phyloP scores from a whole-genome alignment of 1,284 basidiomycete genomes.

The Tilletia horrida region DNA sequence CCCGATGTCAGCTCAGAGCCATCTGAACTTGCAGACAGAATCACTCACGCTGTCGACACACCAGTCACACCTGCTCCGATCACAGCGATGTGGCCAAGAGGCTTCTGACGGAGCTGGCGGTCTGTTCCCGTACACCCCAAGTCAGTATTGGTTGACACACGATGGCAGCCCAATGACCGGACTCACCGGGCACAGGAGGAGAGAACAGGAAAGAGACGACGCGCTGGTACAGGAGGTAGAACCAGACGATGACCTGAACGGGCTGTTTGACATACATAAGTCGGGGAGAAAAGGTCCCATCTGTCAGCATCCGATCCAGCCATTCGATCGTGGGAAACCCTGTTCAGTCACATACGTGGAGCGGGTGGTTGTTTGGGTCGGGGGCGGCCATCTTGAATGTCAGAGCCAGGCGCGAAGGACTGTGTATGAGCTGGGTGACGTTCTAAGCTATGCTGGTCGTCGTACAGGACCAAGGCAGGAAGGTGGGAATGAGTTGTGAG shows the following conservation, averaged over 20 bases:
- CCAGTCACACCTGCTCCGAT: constrained; percentile 56
- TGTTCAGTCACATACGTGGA: constrained; percentile 2
- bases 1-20: no score
- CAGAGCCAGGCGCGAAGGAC: no score
- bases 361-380: not conserved
- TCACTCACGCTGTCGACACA: constrained; percentile 41
- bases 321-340: not conserved
- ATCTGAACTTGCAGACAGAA: not conserved
- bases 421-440: no score
- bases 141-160: not conserved
- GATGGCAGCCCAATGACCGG: no score
- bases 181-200: constrained; percentile 10
- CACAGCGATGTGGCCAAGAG: constrained; percentile 52
- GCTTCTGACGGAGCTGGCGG: constrained; percentile 31
- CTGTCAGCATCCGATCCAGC: no score
- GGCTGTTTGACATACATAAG: constrained; percentile 25
- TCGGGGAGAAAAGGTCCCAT: not conserved
- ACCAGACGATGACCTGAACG: constrained; percentile 41
- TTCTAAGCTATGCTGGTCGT: not conserved
- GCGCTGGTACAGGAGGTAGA: constrained; percentile 18
- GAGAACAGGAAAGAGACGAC: constrained; percentile 13
- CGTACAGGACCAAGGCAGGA: not conserved
- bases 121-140: not conserved
- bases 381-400: not conserved
- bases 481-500: no score